A percentile compares a stretch with the other conserved stretches of the same genome.
Evolutionary conservation across 2,329 filamentous ascomycete species (phyloP).

Genomic region (Epichloe bromicola): DNA sequence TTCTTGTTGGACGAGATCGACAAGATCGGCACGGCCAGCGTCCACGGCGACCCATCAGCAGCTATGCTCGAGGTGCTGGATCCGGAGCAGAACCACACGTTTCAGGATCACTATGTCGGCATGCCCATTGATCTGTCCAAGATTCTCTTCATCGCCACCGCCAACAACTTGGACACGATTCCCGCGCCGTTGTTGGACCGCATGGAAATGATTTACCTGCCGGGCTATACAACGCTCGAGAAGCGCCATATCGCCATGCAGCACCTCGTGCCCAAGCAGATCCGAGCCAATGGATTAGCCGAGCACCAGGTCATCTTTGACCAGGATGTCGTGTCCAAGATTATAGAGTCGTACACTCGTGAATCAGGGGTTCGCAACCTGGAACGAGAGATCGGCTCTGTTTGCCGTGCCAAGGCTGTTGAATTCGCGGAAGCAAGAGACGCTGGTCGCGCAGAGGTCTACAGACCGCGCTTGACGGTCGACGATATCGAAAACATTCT

Average conservation of each 20-base stretch:
- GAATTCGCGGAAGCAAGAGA: constrained; percentile 89
- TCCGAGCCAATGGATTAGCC: constrained; percentile 74
- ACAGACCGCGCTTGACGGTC: constrained; percentile 59
- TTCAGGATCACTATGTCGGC: constrained; percentile 92
- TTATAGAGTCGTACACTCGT: constrained; percentile 92
- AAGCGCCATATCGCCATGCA: constrained; percentile 89
- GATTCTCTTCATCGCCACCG: constrained; percentile 93
- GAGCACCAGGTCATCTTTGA: constrained; percentile 63
- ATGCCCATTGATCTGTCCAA: constrained; percentile 93
- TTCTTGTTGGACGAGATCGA: constrained; percentile 96
- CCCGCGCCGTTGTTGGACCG: constrained; percentile 86
- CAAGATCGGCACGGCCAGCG: constrained; percentile 82
- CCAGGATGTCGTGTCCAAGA: constrained; percentile 80
- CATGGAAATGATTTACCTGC: constrained; percentile 91
- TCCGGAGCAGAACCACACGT: constrained; percentile 90
- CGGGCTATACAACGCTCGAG: constrained; percentile 92
- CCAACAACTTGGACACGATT: constrained; percentile 89
- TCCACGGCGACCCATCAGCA: constrained; percentile 89
- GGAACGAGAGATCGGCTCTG: constrained; percentile 86
- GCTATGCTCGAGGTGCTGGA: constrained; percentile 97
- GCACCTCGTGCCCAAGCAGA: constrained; percentile 93
- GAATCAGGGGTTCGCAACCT: constrained; percentile 93
- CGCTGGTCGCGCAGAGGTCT: constrained; percentile 49
- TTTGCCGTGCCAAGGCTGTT: constrained; percentile 90
- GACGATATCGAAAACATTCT: constrained; percentile 82